Base-by-base conservation (phyloP, 805 yeast species). In the Yarrowia phangngaensis region DNA sequence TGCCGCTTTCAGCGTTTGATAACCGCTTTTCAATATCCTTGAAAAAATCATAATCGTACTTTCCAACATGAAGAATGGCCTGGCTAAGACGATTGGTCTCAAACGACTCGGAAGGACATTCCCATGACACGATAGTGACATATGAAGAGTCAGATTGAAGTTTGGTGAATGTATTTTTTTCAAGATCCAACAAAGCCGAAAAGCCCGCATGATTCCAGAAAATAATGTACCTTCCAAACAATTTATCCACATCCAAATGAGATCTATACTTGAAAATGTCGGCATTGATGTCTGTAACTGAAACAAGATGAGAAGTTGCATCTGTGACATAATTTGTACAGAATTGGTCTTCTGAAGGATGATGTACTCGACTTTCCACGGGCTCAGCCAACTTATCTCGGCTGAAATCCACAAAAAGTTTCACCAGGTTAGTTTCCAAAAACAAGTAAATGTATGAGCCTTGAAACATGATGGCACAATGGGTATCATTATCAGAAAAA, bases 161-260 rank as follows among this genome's bases (percentile, higher is more conserved):
- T 13, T 41, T 41, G 13, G 35, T 41, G 16, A 41, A 4, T 8
- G 22, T 35, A 16, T 41, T 20, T 13, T 20, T 29, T 4, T 41
- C 48, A n/a, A 41, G 35, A 22, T 41, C 48, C 27, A 30, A 3
- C 5, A 41, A 9, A 6, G 35, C 35, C 6, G 34, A 16, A 29
- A 29, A 41, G 4, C 48, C 48, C 4, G 28, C 48, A n/a, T 20
- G 28, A 16, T 30, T 29, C 48, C 48, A 41, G 6, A 41, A 22
- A 13, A 30, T 8, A 14, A 29, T 29, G 26, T 41, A 41, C n/a
- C 16, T 28, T 15, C 48, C 48, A 41, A 29, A 41, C 9, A 41
- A 6, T 8, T 12, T 12, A 22, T 41, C 48, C 28, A 41, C 11
- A 8, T 41, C 45, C 2, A 38, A 19, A 27, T 26, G 32, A 3